Conservation (phyloP, 2,329 filamentous ascomycete species). For the Pseudohalonectria lignicola region DNA sequence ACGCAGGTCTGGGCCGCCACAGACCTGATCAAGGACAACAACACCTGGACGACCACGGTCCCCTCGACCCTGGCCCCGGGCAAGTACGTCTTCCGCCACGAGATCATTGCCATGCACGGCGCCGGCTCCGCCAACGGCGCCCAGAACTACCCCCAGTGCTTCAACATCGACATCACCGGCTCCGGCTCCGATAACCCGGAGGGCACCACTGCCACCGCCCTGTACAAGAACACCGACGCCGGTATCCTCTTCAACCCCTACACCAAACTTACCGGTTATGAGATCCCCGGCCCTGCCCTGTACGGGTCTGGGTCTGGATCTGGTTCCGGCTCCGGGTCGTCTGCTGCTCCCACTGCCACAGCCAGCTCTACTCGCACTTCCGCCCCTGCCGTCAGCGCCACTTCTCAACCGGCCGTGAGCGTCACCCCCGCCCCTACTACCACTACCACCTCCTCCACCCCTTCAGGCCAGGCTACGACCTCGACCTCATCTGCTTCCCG, state of each 20-base stretch:
- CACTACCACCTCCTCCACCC: not conserved
- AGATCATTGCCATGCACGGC: slow-evolving; percentile 38
- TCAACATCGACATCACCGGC: slow-evolving; percentile 46
- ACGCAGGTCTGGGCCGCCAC: slow-evolving; percentile 22
- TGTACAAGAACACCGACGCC: slow-evolving; percentile 10
- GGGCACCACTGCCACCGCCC: slow-evolving; percentile 14
- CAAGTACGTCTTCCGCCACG: slow-evolving; percentile 39
- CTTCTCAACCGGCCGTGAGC: not conserved
- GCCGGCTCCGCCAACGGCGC: slow-evolving; percentile 27
- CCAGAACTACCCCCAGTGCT: slow-evolving; percentile 42
- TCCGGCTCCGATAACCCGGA: slow-evolving; percentile 21
- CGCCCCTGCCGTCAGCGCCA: not conserved
- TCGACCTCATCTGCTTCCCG: not conserved
- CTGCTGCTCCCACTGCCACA: no score
- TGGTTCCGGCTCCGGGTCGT: not conserved
- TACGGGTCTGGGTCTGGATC: not conserved
- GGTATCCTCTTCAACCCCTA: slow-evolving; percentile 16
- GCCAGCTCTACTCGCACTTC: no score
- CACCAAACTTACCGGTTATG: slow-evolving; percentile 9
- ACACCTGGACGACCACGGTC: slow-evolving; percentile 7
- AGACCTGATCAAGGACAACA: slow-evolving; percentile 8
- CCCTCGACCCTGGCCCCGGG: slow-evolving; percentile 25
- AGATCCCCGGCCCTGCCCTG: slow-evolving; percentile 15
- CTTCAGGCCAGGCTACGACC: not conserved
- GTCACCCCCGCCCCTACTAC: not conserved